These are phyloP conservation scores for Malus fusca DNA, from an alignment of 306 rosid genomes.

Conservation along the genomic window DNA sequence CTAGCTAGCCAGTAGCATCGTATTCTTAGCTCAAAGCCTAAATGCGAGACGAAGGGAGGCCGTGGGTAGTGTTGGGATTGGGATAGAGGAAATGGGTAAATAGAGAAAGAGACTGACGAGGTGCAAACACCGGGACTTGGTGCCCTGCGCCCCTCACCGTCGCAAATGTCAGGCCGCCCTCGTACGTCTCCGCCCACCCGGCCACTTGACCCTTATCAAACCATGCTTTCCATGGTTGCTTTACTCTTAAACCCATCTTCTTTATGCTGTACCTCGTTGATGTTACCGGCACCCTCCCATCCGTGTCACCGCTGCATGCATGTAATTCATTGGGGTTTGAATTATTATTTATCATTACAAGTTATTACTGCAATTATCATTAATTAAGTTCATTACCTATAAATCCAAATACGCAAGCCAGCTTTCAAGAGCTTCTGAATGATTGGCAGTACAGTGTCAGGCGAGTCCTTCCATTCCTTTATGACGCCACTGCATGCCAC, in stretches of 20 bases:
- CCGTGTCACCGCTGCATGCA: constrained; percentile 52
- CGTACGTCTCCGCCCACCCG: constrained; percentile 53
- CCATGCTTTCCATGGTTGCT: constrained; percentile 59
- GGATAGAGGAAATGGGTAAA: constrained; percentile 49
- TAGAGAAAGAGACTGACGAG: constrained; percentile 47
- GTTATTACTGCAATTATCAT: neutral
- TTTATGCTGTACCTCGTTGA: constrained; percentile 56
- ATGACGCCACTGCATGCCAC: constrained; percentile 33
- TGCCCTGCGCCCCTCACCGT: constrained; percentile 80
- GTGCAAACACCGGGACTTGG: constrained; percentile 46
- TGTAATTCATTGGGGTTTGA: neutral
- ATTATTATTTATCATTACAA: too few relatives aligned
- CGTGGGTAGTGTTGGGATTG: neutral
- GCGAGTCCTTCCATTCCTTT: constrained; percentile 38
- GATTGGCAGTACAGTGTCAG: constrained; percentile 37
- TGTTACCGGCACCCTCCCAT: constrained; percentile 61
- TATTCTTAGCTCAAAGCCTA: neutral
- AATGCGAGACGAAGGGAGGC: constrained; percentile 32
- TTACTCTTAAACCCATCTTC: constrained; percentile 29
- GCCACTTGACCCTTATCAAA: constrained; percentile 38
- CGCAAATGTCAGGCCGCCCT: constrained; percentile 47
- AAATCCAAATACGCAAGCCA: constrained; percentile 65
- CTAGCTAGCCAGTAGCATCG: neutral
- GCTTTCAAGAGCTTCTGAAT: constrained; percentile 38
- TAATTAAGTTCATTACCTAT: constrained; percentile 27